phyloP scores from a whole-genome alignment of 768 basidiomycete genomes.

The Tylopilus subfusipes region DNA sequence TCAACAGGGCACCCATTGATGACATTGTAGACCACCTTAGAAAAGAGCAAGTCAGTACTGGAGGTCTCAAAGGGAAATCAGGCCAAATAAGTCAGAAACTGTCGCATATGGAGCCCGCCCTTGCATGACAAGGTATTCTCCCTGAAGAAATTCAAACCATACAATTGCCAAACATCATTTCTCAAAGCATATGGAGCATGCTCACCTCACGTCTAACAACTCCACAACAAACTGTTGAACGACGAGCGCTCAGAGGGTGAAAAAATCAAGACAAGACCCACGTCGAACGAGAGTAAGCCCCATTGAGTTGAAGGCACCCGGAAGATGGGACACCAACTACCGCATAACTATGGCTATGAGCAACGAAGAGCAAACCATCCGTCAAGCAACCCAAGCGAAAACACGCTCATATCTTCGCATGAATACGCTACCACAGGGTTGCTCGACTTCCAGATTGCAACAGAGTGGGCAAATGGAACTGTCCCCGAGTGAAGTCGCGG shows the following conservation, averaged over 20 bases:
- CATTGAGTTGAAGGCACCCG: conserved; percentile 71
- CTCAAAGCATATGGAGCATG: conserved; percentile 17
- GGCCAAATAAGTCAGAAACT: conserved; percentile 27
- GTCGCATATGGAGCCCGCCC: conserved; percentile 81
- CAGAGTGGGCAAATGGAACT: conserved; percentile 56
- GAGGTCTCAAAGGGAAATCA: neutral
- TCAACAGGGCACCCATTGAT: neutral
- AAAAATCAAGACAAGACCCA: conserved; percentile 46
- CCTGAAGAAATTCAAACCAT: conserved; percentile 87
- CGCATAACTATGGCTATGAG: conserved; percentile 91
- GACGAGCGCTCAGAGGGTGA: conserved; percentile 47
- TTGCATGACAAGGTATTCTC: conserved; percentile 58
- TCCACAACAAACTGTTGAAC: conserved; percentile 36
- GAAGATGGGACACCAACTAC: conserved; percentile 48
- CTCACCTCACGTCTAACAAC: conserved; percentile 19
- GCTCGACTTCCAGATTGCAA: conserved; percentile 38
- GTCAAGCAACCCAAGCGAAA: conserved; percentile 42
- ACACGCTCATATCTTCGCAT: conserved; percentile 78
- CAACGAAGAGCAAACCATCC: conserved; percentile 50
- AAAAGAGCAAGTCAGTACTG: conserved; percentile 7
- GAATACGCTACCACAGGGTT: conserved; percentile 40
- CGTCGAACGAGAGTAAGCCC: conserved; percentile 86
- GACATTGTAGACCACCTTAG: neutral
- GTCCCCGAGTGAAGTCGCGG: conserved; percentile 13
- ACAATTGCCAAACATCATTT: conserved; percentile 55